Conservation (phyloP, 208 protist species). For the Crithidia acanthocephali region DNA sequence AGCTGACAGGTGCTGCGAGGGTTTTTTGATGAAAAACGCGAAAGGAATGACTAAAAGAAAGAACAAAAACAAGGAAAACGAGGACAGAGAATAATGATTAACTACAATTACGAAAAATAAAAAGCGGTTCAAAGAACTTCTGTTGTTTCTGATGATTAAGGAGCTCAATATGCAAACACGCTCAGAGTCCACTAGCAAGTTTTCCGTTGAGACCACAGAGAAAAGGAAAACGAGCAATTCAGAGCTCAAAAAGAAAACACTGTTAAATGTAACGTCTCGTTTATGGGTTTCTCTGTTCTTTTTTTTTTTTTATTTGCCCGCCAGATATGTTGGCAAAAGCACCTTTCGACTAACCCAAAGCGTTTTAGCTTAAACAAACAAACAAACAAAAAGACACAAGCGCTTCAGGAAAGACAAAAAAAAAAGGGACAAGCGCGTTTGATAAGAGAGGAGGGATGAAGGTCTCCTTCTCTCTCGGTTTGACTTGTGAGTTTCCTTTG, state of each 20-base stretch:
- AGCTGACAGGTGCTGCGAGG: neutral
- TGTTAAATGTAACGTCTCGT: too few species aligned
- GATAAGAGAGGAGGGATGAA: too few species aligned
- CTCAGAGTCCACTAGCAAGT: neutral
- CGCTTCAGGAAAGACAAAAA: neutral
- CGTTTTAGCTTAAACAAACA: constrained; percentile 3
- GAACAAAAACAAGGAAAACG: too few species aligned
- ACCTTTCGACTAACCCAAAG: too few species aligned
- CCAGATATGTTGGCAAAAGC: neutral
- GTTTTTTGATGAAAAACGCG: neutral
- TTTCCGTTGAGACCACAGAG: neutral
- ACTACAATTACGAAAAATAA: too few species aligned
- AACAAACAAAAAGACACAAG: constrained; percentile 4
- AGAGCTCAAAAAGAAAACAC: neutral
- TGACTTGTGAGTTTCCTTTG: too few species aligned
- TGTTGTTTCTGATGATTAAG: neutral
- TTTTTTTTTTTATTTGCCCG: neutral
- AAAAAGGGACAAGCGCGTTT: neutral
- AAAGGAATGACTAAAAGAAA: too few species aligned
- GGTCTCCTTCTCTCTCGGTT: too few species aligned
- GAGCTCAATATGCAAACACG: neutral
- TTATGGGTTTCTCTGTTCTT: neutral
- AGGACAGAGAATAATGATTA: neutral
- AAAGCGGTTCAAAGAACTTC: neutral
- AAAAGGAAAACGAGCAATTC: neutral